phyloP scores from a whole-genome alignment of 2,329 filamentous ascomycete species.

The Bimuria novae-zelandiae region DNA sequence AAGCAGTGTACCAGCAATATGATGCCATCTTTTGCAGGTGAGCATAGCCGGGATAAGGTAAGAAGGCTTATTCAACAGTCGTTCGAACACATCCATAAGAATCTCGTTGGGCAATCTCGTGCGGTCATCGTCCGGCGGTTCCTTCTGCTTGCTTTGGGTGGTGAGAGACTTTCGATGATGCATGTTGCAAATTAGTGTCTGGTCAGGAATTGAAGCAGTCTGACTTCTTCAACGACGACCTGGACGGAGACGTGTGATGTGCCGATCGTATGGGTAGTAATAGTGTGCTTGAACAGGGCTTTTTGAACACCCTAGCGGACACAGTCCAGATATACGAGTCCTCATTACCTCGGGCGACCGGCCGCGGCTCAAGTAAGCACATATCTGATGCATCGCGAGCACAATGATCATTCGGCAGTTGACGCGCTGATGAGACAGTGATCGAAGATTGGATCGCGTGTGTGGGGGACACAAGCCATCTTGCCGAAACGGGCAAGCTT shows the following conservation, averaged over 20 bases:
- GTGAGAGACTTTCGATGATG: not conserved
- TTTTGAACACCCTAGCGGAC: not conserved
- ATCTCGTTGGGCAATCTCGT: conserved; percentile 16
- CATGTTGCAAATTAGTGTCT: not conserved
- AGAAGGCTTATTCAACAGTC: conserved; percentile 5
- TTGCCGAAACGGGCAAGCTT: conserved; percentile 1
- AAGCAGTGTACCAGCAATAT: conserved; percentile 9
- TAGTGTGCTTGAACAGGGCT: not conserved
- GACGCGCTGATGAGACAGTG: conserved; percentile 5
- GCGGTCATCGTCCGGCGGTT: not conserved
- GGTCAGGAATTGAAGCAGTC: not conserved
- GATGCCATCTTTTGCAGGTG: conserved; percentile 15
- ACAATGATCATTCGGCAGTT: conserved; percentile 10
- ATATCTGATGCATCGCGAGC: not conserved
- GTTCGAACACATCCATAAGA: conserved; percentile 18
- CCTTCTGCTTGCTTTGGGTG: not conserved
- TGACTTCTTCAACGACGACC: too few relatives aligned
- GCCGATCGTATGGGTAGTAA: not conserved
- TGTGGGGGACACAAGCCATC: conserved; percentile 2
- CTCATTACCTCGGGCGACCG: not conserved
- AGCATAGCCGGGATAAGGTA: conserved; percentile 6
- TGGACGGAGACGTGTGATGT: too few relatives aligned
- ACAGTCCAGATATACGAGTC: not conserved
- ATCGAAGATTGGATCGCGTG: conserved; percentile 5
- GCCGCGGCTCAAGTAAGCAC: conserved; percentile 3